Evolutionary conservation across 2,329 filamentous ascomycete genomes (phyloP).

Genomic region (Thielaviopsis populi): DNA sequence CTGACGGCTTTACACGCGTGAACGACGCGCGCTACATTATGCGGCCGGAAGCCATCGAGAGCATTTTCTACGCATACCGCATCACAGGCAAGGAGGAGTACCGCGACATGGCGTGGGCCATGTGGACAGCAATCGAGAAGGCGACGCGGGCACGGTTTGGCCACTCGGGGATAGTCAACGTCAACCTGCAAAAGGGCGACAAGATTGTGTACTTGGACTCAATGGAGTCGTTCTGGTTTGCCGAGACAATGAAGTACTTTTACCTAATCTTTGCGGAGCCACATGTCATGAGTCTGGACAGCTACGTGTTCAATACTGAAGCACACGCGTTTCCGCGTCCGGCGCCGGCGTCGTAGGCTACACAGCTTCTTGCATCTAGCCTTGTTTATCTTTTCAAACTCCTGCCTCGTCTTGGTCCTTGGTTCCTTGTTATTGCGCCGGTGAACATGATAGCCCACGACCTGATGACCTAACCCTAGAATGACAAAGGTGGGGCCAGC

Average conservation of each 20-base stretch:
- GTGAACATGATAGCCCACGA: background rate
- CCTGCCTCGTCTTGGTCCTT: background rate
- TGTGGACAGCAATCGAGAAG: constrained; percentile 34
- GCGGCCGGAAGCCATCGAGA: constrained; percentile 64
- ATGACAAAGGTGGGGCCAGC: background rate
- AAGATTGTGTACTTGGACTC: constrained; percentile 34
- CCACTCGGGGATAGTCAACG: constrained; percentile 31
- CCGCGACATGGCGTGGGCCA: constrained; percentile 37
- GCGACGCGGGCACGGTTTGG: constrained; percentile 33
- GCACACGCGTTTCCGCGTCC: constrained; percentile 30
- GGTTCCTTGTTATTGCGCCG: background rate
- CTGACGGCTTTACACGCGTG: constrained; percentile 40
- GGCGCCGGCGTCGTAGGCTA: background rate
- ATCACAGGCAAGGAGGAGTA: constrained; percentile 34
- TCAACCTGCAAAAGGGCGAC: constrained; percentile 24
- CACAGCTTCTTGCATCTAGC: background rate
- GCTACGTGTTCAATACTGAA: constrained; percentile 47
- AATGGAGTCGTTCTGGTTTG: constrained; percentile 62
- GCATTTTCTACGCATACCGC: constrained; percentile 39
- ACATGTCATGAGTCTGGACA: constrained; percentile 48
- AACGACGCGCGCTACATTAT: constrained; percentile 47
- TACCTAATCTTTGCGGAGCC: constrained; percentile 55
- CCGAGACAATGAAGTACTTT: constrained; percentile 63
- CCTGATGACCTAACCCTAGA: background rate
- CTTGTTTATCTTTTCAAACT: background rate